Percentiles rank a stretch among this genome's conserved stretches.
These are phyloP conservation scores for Evernia prunastri DNA, from an alignment of 495 filamentous ascomycete species.

Conservation along the genomic window DNA sequence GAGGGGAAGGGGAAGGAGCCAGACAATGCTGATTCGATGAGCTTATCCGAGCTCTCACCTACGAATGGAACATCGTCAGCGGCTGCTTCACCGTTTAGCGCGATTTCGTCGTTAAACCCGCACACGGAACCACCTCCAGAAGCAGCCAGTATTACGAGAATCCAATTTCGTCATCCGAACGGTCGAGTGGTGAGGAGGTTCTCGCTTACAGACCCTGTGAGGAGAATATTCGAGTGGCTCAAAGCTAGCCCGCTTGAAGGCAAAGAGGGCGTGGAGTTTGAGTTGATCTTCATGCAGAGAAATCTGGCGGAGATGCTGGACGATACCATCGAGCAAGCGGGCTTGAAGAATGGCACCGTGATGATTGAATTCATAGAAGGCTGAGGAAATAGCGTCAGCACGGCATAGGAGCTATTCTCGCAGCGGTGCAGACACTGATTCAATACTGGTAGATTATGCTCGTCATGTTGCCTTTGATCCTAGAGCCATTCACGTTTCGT, in stretches of 20 bases:
- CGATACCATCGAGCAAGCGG: constrained; percentile 70
- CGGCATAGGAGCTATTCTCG: background rate
- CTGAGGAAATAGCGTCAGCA: constrained; percentile 6
- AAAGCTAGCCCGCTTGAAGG: constrained; percentile 73
- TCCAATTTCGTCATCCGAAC: constrained; percentile 80
- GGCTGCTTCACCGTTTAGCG: constrained; percentile 47
- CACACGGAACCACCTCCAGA: constrained; percentile 70
- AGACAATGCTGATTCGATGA: constrained; percentile 34
- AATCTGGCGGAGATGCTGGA: constrained; percentile 73
- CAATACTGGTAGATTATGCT: background rate
- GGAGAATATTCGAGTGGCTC: constrained; percentile 89
- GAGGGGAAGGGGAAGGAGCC: constrained; percentile 59
- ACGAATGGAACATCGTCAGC: constrained; percentile 25
- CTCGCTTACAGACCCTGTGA: constrained; percentile 67
- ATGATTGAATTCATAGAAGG: constrained; percentile 85
- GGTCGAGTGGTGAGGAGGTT: constrained; percentile 82
- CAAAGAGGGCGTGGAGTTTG: constrained; percentile 73
- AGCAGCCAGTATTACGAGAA: constrained; percentile 67
- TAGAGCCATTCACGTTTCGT: background rate
- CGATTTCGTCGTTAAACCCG: constrained; percentile 62
- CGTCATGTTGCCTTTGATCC: background rate
- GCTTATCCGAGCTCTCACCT: constrained; percentile 25
- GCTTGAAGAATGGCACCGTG: constrained; percentile 81
- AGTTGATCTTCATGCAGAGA: constrained; percentile 71
- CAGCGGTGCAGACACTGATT: background rate